Evolutionary conservation across 148 eudicot species (phyloP), one percentile per base, ranked within the genome.

Genomic region (Polygonum maritimum): DNA sequence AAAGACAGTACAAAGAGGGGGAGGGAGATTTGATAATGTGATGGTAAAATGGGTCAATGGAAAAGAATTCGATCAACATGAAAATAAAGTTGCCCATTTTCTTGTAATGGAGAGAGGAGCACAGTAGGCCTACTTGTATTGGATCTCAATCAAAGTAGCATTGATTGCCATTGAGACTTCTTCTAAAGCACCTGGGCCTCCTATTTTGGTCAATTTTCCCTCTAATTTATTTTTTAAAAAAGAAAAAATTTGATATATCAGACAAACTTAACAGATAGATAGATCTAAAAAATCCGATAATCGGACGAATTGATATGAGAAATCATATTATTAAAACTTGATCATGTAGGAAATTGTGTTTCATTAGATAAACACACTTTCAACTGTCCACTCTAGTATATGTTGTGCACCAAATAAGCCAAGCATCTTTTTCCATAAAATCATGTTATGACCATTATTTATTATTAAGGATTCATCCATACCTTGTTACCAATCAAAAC

Each of bases 401-500:
- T 7, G 69, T 12, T 62, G 69, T 62, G 69, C 69, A 26, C 16
- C 35, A 26, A 60, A 10, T 8, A 13, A 11, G 11, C 69, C 31
- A 62, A 62, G 12, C 16, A 62, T 62, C 39, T 62, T 62, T 62
- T 60, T 60, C 67, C 69, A 11, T 10, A 2, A 2, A 62, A 62
- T 62, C 69, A 62, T 62, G 39, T 12, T 18, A 62, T 62, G 31
- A 62, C 69, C 69, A 62, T 4, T 26, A n/a, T n/a, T 8, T 4
- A 62, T 10, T 33, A 13, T 62, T 31, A 33, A 33, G 69, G n/a
- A 12, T 63, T 5, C 16, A 22, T 26, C 2, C 16, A 22, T 10
- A 26, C 4, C 65, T 22, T 33, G 69, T 63, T 63, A 63, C 69
- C 69, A 33, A 63, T 63, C 69, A 63, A 63, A 63, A 63, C 40